These are phyloP conservation scores for Cryptococcus maquisensis DNA, from an alignment of 1,284 basidiomycete species.

Conservation along the genomic window DNA sequence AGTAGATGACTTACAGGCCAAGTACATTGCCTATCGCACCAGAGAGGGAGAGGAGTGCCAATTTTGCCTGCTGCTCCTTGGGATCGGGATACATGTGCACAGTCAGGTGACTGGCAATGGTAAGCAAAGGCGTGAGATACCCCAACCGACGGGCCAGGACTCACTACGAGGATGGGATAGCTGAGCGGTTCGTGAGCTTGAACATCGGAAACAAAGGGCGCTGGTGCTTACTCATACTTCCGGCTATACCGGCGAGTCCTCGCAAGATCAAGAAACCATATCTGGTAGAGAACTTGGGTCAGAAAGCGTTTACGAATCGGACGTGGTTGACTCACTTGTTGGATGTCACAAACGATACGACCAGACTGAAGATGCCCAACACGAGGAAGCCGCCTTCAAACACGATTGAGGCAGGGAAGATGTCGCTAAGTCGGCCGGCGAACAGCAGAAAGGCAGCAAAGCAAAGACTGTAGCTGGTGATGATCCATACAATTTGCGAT, in stretches of 20 bases:
- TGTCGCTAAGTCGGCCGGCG: conserved; percentile 37
- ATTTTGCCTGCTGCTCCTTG: conserved; percentile 31
- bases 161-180: conserved; percentile 34
- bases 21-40: conserved; percentile 36
- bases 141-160: conserved; percentile 1
- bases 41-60: conserved; percentile 28
- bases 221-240: conserved; percentile 23
- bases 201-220: background rate
- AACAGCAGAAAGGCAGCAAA: conserved; percentile 42
- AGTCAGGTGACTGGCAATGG: conserved; percentile 18
- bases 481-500: conserved; percentile 38
- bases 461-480: conserved; percentile 26
- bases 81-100: conserved; percentile 44
- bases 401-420: conserved; percentile 39
- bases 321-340: conserved; percentile 25
- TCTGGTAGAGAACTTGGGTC: background rate
- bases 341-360: conserved; percentile 37
- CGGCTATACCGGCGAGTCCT: conserved; percentile 40
- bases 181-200: background rate
- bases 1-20: conserved; percentile 22
- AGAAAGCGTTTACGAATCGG: background rate
- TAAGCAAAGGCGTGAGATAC: background rate
- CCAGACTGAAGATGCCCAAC: conserved; percentile 35
- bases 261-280: conserved; percentile 45
- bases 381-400: conserved; percentile 37